phyloP scores from a whole-genome alignment of 2,329 filamentous ascomycete genomes.

The Podosphaera xanthii region DNA sequence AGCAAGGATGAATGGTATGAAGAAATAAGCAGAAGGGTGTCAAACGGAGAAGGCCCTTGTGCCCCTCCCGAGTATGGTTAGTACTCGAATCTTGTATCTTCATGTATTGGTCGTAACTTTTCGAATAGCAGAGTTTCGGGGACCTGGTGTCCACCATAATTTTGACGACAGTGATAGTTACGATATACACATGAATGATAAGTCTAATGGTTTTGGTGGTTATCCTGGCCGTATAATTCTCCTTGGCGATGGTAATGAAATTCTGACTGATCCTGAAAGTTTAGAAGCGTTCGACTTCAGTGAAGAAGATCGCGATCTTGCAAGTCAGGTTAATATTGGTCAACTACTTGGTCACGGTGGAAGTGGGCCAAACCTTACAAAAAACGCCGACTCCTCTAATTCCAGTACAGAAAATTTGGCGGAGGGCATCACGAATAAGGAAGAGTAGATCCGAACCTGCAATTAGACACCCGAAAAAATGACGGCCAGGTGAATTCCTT shows the following conservation, averaged over 20 bases:
- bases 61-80: constrained; percentile 97
- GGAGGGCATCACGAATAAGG: not conserved
- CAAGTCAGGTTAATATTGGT: constrained; percentile 31
- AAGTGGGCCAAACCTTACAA: not conserved
- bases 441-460: not conserved
- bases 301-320: constrained; percentile 65
- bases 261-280: constrained; percentile 71
- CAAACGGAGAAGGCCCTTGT: constrained; percentile 91
- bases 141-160: constrained; percentile 60
- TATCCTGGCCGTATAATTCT: constrained; percentile 78
- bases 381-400: not conserved
- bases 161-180: constrained; percentile 64
- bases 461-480: not conserved
- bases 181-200: constrained; percentile 49
- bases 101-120: constrained; percentile 10
- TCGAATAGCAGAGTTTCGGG: constrained; percentile 55
- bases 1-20: constrained; percentile 98
- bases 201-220: constrained; percentile 40
- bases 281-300: constrained; percentile 85
- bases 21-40: constrained; percentile 77
- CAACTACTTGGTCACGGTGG: not conserved
- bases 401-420: not conserved
- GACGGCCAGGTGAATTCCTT: not conserved
- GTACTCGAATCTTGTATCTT: constrained; percentile 8
- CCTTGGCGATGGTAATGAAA: constrained; percentile 83